Conservation (phyloP, 2,329 filamentous ascomycete species). For the Penicillium sp. region DNA sequence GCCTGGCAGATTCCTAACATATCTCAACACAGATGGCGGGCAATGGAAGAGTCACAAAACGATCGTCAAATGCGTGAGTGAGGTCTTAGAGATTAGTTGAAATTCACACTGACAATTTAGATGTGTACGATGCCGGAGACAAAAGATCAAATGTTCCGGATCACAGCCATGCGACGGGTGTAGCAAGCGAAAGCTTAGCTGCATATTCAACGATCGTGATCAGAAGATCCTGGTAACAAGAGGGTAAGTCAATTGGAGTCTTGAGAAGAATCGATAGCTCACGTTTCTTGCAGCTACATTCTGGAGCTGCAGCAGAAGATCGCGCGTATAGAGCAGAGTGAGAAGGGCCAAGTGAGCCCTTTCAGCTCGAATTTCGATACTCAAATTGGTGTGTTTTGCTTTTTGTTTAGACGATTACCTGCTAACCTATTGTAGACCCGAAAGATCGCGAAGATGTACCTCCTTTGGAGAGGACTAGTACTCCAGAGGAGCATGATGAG, state of each 20-base stretch:
- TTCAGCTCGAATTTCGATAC: slow-evolving; percentile 22
- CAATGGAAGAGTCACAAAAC: slow-evolving; percentile 30
- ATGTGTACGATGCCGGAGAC: slow-evolving; percentile 47
- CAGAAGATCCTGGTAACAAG: slow-evolving; percentile 52
- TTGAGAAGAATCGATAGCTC: slow-evolving; percentile 2
- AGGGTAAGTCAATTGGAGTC: slow-evolving; percentile 35
- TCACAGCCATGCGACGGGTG: slow-evolving; percentile 47
- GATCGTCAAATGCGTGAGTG: slow-evolving; percentile 37
- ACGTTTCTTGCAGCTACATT: slow-evolving; percentile 32
- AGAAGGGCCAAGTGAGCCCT: slow-evolving; percentile 17
- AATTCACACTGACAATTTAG: slow-evolving; percentile 27
- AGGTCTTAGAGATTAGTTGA: neutral
- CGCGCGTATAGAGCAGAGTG: slow-evolving; percentile 21
- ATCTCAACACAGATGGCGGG: slow-evolving; percentile 18
- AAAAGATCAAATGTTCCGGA: slow-evolving; percentile 50
- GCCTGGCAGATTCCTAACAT: neutral
- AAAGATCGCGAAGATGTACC: slow-evolving; percentile 23
- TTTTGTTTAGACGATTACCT: neutral
- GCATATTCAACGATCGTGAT: slow-evolving; percentile 49
- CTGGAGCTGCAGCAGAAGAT: slow-evolving; percentile 38
- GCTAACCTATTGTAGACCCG: slow-evolving; percentile 15
- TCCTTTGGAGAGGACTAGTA: slow-evolving; percentile 16
- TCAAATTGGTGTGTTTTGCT: slow-evolving; percentile 11
- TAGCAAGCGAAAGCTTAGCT: slow-evolving; percentile 44
- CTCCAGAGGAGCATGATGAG: slow-evolving; percentile 13